Base-by-base conservation (phyloP, 768 basidiomycete genomes). In the Coprinellus aureogranulatus region DNA sequence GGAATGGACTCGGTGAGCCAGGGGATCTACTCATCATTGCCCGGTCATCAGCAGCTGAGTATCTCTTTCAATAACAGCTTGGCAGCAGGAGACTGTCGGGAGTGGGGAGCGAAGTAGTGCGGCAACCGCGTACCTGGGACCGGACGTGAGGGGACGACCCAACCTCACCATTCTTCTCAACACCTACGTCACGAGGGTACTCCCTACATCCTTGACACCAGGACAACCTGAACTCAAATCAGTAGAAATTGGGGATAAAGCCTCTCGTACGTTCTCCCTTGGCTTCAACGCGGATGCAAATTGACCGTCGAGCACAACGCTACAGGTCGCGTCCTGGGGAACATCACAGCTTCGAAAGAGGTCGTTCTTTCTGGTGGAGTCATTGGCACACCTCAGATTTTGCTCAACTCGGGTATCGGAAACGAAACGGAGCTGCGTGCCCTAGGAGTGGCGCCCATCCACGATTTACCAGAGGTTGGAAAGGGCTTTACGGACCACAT, bases 311-410 rank as follows among this genome's bases (percentile, higher is more conserved):
- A 5, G 11, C 37, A 9, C 28, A 9, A 27, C 10, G n/a, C n/a
- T n/a, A 23, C 12, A 14, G 6, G 28, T 23, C 12, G 28, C 8
- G 12, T 18, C 26, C 26, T n/a, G 11, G 18, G 50, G 9, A 23
- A 22, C 27, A 30, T 66, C 1, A 65, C 58, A 1, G 70, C 70
- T 0, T 55, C 42, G 0, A 69, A 67, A 22, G 71, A 71, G 40
- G 57, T 73, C 31, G 65, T 73, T 26, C 62, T 73, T 2, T 64
- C 70, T 6, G 70, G 68, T 11, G 72, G 72, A 3, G 61, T 64
- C 11, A 65, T 70, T 54, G 68, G 66, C 12, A 71, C 68, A 0
- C 68, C 70, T 0, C 59, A 63, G 9, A 61, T 70, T 20, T 57
- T 67, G 2, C 59, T 65, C 37, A 58, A 62, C 11, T 67, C 67